These are phyloP conservation scores for Cylindrotheca closterium DNA, from an alignment of 108 stramenopile species.

Conservation along the genomic window DNA sequence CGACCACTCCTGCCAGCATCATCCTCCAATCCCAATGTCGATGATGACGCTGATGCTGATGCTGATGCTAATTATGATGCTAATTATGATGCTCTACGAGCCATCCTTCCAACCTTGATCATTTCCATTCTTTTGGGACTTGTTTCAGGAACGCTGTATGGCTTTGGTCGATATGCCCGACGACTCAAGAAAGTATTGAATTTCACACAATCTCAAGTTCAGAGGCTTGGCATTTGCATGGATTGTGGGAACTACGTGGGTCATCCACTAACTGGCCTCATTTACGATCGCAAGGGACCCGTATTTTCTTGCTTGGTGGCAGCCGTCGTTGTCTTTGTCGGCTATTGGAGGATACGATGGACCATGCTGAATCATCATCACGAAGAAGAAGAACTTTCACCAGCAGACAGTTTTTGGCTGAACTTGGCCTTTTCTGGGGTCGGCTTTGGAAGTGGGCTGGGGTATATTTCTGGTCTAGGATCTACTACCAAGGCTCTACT, in stretches of 20 bases:
- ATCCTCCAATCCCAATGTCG: no score
- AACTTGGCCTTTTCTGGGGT: slow-evolving; percentile 23
- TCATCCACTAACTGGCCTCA: slow-evolving; percentile 22
- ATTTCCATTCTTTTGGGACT: slow-evolving; percentile 17
- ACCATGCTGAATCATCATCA: neutral
- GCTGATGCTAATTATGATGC: no score
- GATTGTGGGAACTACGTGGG: slow-evolving; percentile 34
- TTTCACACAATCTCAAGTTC: slow-evolving; percentile 13
- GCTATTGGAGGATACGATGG: slow-evolving; percentile 20
- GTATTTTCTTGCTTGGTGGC: slow-evolving; percentile 23
- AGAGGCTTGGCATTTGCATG: slow-evolving; percentile 28
- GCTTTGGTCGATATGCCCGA: slow-evolving; percentile 30
- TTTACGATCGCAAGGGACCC: slow-evolving; percentile 35
- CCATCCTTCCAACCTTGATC: no score
- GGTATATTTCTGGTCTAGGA: slow-evolving; percentile 31
- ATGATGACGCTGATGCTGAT: no score
- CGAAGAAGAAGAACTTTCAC: neutral
- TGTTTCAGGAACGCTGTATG: slow-evolving; percentile 32
- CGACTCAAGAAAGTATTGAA: slow-evolving; percentile 17
- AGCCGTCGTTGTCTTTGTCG: slow-evolving; percentile 17
- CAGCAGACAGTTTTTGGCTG: neutral
- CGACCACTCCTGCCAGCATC: no score
- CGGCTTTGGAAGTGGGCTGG: slow-evolving; percentile 34
- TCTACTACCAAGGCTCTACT: slow-evolving; percentile 10
- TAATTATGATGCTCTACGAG: no score